phyloP scores from a whole-genome alignment of 1,284 basidiomycete species.

The Ganoderma lucidum region DNA sequence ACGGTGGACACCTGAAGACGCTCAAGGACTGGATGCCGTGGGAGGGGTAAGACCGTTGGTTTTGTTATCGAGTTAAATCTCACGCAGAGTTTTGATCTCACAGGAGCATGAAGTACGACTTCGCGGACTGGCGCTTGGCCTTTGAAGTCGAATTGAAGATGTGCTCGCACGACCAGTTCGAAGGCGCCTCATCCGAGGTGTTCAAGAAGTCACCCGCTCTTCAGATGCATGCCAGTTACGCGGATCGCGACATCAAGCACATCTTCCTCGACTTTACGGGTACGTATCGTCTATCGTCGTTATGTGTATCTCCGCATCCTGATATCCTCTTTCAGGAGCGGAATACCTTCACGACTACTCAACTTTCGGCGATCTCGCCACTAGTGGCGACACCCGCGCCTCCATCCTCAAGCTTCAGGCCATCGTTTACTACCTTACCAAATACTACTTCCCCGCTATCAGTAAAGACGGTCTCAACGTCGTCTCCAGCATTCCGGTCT shows the following conservation, averaged over 20 bases:
- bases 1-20: constrained; percentile 34
- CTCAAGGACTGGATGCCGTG: constrained; percentile 35
- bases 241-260: constrained; percentile 39
- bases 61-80: neutral
- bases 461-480: constrained; percentile 39
- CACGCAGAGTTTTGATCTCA: neutral
- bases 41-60: constrained; percentile 16
- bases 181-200: constrained; percentile 23
- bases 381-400: constrained; percentile 29
- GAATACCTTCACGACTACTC: constrained; percentile 43
- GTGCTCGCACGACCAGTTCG: constrained; percentile 32
- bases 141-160: constrained; percentile 45
- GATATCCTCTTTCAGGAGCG: constrained; percentile 29
- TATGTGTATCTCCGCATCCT: neutral
- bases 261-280: constrained; percentile 42
- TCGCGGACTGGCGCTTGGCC: constrained; percentile 42
- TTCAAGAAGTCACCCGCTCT: constrained; percentile 34
- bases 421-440: constrained; percentile 40
- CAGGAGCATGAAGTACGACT: constrained; percentile 30
- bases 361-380: constrained; percentile 36
- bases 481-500: constrained; percentile 43
- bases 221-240: constrained; percentile 32
- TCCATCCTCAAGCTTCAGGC: constrained; percentile 41
- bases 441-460: constrained; percentile 42
- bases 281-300: constrained; percentile 27